A percentile compares a stretch with the other conserved stretches of the same genome.
These are phyloP conservation scores for Phyllosticta paracitricarpa DNA, from an alignment of 2,329 filamentous ascomycete genomes.

Conservation along the genomic window DNA sequence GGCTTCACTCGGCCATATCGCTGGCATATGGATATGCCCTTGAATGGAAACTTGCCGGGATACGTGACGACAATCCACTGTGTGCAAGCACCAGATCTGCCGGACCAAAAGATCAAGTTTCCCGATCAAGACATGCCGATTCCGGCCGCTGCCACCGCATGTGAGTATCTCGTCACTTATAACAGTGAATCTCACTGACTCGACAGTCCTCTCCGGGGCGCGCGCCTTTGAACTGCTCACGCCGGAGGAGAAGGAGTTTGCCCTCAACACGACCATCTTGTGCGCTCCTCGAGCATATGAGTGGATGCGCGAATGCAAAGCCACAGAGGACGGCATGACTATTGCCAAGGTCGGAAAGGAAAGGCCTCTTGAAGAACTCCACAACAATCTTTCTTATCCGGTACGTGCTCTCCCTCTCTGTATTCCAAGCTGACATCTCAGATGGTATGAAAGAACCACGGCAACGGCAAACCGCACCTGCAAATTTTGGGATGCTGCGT, in stretches of 20 bases:
- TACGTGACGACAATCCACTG: constrained; percentile 18
- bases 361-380: constrained; percentile 12
- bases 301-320: constrained; percentile 22
- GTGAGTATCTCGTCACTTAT: constrained; percentile 5
- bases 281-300: constrained; percentile 22
- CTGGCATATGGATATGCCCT: constrained; percentile 23
- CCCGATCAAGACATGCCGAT: constrained; percentile 11
- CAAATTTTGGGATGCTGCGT: constrained; percentile 20
- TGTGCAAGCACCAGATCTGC: constrained; percentile 15
- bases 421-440: neutral
- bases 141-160: constrained; percentile 18
- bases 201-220: constrained; percentile 19
- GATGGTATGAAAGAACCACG: constrained; percentile 16
- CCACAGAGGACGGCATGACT: constrained; percentile 18
- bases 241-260: constrained; percentile 15
- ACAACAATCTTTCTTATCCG: constrained; percentile 17
- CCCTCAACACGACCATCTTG: constrained; percentile 20
- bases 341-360: constrained; percentile 17
- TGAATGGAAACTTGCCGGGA: constrained; percentile 22
- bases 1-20: constrained; percentile 20
- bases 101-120: constrained; percentile 18
- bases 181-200: neutral
- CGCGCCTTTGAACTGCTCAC: constrained; percentile 18
- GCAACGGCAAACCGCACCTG: constrained; percentile 14
- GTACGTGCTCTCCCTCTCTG: constrained; percentile 8